Evolutionary conservation across 352 stramenopile species (phyloP).

Genomic region (Nothophytophthora sp.): DNA sequence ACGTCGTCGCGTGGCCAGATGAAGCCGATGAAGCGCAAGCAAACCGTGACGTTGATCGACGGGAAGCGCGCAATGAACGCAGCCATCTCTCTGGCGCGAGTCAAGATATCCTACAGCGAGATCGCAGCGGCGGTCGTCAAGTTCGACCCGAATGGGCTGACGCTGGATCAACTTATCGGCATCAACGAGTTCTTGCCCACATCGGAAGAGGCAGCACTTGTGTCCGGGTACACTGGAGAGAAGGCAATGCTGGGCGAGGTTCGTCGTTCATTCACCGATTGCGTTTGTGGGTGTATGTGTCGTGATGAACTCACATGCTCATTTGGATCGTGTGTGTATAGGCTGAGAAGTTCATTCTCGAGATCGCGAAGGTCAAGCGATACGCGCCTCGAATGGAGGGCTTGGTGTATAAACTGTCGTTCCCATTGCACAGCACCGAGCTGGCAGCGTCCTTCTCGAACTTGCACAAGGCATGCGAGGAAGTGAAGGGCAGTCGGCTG

Average conservation of each 20-base stretch:
- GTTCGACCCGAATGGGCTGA: constrained; percentile 68
- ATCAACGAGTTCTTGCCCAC: constrained; percentile 96
- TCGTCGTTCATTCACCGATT: constrained; percentile 26
- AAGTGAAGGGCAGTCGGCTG: constrained; percentile 92
- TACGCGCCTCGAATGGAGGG: constrained; percentile 71
- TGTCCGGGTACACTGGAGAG: constrained; percentile 84
- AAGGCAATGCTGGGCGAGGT: constrained; percentile 66
- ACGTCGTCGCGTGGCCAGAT: constrained; percentile 20
- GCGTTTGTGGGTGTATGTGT: not conserved
- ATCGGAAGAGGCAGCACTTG: constrained; percentile 85
- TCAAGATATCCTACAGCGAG: constrained; percentile 93
- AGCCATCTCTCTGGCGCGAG: constrained; percentile 94
- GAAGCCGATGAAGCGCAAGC: constrained; percentile 67
- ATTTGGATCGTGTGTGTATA: constrained; percentile 9
- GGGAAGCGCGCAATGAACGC: constrained; percentile 98
- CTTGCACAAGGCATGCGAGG: constrained; percentile 91
- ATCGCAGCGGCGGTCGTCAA: constrained; percentile 76
- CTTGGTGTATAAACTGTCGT: constrained; percentile 83
- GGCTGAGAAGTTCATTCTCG: constrained; percentile 89
- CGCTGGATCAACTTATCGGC: constrained; percentile 77
- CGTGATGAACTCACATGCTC: constrained; percentile 6
- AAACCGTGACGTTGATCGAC: constrained; percentile 93
- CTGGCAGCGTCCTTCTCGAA: constrained; percentile 75
- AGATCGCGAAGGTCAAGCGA: constrained; percentile 82
- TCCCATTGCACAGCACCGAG: constrained; percentile 78